Evolutionary conservation across 441 rosid species (phyloP), one percentile per base, ranked within the genome.

Genomic region (Gossypium davidsonii): DNA sequence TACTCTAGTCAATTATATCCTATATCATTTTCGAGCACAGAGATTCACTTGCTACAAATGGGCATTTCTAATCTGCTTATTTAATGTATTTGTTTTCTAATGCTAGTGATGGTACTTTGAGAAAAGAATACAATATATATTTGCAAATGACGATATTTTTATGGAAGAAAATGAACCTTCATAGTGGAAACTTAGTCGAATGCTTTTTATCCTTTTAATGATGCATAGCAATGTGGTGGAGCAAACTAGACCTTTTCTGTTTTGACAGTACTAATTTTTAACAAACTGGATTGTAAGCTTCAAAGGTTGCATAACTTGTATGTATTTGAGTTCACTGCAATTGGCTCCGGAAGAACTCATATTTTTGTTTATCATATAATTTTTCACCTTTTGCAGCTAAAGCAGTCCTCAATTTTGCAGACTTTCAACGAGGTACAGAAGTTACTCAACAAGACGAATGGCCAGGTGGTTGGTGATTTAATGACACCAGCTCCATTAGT

Each of bases 401-500:
- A 7, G 46, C 25, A 9, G 25, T 31, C 61, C 48, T 60, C 11
- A 1, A 67, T 18, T 73, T 7, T 82, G 85, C 92, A 94, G 98
- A 88, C 97, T 58, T 94, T 94, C 81, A 90, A 92, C 26, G 88
- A 91, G 76, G 82, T 94, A 31, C 98, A 92, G 77, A 92, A 81
- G 73, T 81, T 94, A 80, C 91, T 94, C 20, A 88, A 89, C 76
- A 94, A 94, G 84, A 92, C 94, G 57, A 90, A 90, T 7, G 97
- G 98, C 64, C 87, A 92, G 79, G 79, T 92, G 37, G 88, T 92
- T 70, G 97, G 95, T 12, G 97, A 92, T 75, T 66, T 94, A 67
- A 90, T 88, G 95, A 92, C 97, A 2, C 89, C 94, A 0, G 92
- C 97, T 49, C 97, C 96, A n/a, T 49, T 85, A 31, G 97, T 92